Base-by-base conservation (phyloP, 106 monocot species). In the Acorus calamus region DNA sequence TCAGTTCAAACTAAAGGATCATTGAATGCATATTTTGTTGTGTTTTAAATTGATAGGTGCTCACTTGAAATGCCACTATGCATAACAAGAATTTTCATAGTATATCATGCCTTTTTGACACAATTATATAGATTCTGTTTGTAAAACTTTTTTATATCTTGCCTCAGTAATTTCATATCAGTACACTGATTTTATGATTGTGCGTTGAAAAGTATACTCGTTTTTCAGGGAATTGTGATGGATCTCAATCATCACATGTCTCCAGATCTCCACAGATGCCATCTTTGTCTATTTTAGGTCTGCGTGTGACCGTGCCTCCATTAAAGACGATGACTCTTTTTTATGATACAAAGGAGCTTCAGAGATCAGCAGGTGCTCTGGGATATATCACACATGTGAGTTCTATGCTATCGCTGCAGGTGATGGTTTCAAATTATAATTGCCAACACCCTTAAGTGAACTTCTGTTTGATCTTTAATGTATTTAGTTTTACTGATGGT, bases 311-410 rank as follows among this genome's bases (percentile, higher is more conserved):
- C 54, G 65, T 76, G 13, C 60, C 78, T 50, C 83, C 85, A 61
- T 4, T 78, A 62, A 84, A 83, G 72, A 92, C 83, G 67, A 71
- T 73, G 51, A 80, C 79, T 12, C 72, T 80, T 60, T 92, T 88
- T 77, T 57, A 63, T 52, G 88, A 86, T 59, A 98, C 91, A 72
- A 85, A 83, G 62, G 98, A 92, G 73, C 61, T 83, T 72, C 92
- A 88, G 77, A 85, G 62, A 41, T 88, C 92, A 63, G 82, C 98
- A 66, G 71, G 79, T 63, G 85, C 72, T 67, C 76, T 98, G 61
- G 98, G 98, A 58, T 98, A 86, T 83, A 70, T 81, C 64, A 87
- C 98, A n/a, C 92, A 92, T 86, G 98, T 98, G 81, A 83, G 98
- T 73, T 42, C 28, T 63, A 28, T 6, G 8, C 42, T 8, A 12